A percentile compares a stretch with the other conserved stretches of the same genome.
Evolutionary conservation across 2,329 filamentous ascomycete species (phyloP).

Genomic region (Aureobasidium sp.): DNA sequence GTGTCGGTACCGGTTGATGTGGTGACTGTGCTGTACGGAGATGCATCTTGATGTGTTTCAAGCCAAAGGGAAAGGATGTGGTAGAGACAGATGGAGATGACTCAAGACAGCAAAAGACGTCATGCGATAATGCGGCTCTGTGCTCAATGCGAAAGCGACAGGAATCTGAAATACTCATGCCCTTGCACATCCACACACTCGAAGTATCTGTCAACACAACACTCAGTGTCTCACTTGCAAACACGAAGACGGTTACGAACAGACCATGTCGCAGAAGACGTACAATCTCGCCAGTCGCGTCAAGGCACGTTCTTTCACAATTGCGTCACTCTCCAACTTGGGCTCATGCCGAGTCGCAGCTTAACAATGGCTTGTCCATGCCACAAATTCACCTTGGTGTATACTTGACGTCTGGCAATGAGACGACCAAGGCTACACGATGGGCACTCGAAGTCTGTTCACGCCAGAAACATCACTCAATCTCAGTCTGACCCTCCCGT

Average conservation of each 20-base stretch:
- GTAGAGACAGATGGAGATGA: not conserved
- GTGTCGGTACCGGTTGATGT: not conserved
- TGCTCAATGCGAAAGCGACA: not conserved
- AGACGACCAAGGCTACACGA: conserved; percentile 51
- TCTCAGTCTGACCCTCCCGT: no score
- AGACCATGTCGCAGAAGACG: conserved; percentile 26
- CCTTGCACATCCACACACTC: not conserved
- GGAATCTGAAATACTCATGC: not conserved
- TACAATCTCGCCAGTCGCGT: conserved; percentile 38
- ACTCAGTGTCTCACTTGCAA: not conserved
- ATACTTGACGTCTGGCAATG: conserved; percentile 58
- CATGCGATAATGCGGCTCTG: not conserved
- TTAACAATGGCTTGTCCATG: conserved; percentile 58
- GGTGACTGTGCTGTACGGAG: no score
- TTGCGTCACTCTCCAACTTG: conserved; percentile 21
- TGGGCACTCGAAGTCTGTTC: conserved; percentile 43
- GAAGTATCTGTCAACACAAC: not conserved
- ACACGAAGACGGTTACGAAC: not conserved
- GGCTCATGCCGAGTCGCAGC: conserved; percentile 31
- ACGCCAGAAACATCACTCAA: conserved; percentile 33
- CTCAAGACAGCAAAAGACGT: not conserved
- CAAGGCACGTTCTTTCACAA: conserved; percentile 23
- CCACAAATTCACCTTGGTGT: conserved; percentile 67
- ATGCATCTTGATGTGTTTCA: not conserved
- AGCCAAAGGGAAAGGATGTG: no score